These are phyloP conservation scores for Effrenium voratum DNA, from an alignment of 73 alveolate species.

Conservation along the genomic window DNA sequence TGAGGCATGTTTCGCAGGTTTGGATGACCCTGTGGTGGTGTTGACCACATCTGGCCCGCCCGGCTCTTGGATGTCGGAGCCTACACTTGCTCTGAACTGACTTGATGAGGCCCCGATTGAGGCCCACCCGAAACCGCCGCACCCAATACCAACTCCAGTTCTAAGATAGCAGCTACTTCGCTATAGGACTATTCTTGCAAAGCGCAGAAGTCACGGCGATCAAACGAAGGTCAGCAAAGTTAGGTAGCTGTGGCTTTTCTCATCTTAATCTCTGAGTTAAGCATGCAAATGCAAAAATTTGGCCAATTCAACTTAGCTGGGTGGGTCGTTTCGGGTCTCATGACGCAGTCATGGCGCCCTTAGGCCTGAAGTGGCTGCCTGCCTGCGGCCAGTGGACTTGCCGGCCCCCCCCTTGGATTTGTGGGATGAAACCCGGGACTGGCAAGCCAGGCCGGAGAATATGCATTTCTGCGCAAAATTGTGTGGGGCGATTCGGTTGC, in stretches of 20 bases:
- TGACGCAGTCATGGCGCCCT: no score
- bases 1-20: no score
- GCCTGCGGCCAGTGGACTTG: conserved; percentile 2
- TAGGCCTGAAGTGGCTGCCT: conserved; percentile 35
- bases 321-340: no score
- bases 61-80: background rate
- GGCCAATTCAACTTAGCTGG: no score
- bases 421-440: no score
- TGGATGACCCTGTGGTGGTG: conserved; percentile 39
- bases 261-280: background rate
- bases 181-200: background rate
- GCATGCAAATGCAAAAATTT: no score
- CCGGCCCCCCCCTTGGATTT: no score
- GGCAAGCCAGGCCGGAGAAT: no score
- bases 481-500: no score
- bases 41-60: conserved; percentile 31
- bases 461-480: no score
- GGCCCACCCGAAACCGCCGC: background rate
- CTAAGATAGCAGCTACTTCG: background rate
- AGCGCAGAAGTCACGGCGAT: background rate
- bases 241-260: background rate
- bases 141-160: background rate
- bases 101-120: background rate
- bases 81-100: no score
- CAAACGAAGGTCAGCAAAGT: background rate